A percentile compares a stretch with the other conserved stretches of the same genome.
These are phyloP conservation scores for Hemerocallis citrina DNA, from an alignment of 106 monocot genomes.

Conservation along the genomic window DNA sequence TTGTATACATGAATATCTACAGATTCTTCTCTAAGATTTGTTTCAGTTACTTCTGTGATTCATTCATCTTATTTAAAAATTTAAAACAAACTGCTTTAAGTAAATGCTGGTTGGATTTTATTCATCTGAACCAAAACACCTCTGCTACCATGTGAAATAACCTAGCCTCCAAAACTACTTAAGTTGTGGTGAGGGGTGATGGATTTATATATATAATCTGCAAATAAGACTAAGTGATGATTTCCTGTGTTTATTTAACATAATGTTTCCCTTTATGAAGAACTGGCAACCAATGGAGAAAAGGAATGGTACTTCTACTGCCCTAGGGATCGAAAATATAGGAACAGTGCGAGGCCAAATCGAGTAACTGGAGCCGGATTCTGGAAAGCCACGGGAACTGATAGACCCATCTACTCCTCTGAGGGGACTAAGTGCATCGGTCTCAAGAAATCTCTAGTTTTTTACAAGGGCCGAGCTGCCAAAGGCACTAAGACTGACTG, in stretches of 20 bases:
- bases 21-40: not conserved
- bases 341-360: constrained; percentile 92
- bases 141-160: no score
- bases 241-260: not conserved
- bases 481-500: constrained; percentile 93
- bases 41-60: not conserved
- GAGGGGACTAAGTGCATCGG: constrained; percentile 92
- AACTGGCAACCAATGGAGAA: constrained; percentile 81
- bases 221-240: not conserved
- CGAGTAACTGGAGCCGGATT: constrained; percentile 90
- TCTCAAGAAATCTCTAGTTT: constrained; percentile 97
- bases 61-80: not conserved
- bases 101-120: no score
- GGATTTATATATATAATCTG: no score
- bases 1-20: no score
- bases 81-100: no score
- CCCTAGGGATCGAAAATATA: constrained; percentile 86
- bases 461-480: constrained; percentile 98
- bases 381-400: constrained; percentile 98
- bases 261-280: constrained; percentile 18
- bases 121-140: no score
- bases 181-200: no score
- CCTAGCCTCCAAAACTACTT: no score
- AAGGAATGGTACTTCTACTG: constrained; percentile 99
- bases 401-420: constrained; percentile 87